phyloP scores from a whole-genome alignment of 768 basidiomycete species.

The Amanita molliuscula region DNA sequence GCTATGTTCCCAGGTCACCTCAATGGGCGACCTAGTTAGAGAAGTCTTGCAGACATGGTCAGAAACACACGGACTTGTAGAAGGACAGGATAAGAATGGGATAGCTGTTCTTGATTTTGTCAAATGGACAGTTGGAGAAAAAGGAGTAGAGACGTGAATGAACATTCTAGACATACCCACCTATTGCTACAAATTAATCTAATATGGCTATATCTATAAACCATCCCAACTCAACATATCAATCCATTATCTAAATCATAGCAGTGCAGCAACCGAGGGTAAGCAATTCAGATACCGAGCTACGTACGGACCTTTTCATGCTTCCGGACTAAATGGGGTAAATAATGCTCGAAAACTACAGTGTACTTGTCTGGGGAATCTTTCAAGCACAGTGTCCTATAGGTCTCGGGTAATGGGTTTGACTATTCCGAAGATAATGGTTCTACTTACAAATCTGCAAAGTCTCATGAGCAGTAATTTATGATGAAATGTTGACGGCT shows the following conservation, averaged over 20 bases:
- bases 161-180: neutral
- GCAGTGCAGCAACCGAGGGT: neutral
- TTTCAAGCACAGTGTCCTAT: conserved; percentile 52
- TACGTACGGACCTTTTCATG: conserved; percentile 13
- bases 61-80: conserved; percentile 31
- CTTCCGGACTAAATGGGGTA: conserved; percentile 36
- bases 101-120: conserved; percentile 43
- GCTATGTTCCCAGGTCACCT: conserved; percentile 59
- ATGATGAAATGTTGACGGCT: conserved; percentile 9
- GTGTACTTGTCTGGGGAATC: conserved; percentile 43
- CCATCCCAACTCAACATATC: neutral
- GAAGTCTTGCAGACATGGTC: conserved; percentile 49
- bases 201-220: neutral
- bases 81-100: conserved; percentile 23
- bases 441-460: conserved; percentile 30
- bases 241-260: neutral
- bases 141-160: conserved; percentile 6
- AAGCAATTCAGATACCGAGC: neutral
- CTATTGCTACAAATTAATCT: neutral
- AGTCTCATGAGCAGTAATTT: conserved; percentile 4
- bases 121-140: conserved; percentile 59
- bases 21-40: conserved; percentile 27
- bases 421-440: conserved; percentile 8
- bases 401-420: neutral
- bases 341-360: conserved; percentile 28